Base-by-base conservation (phyloP, 176 grass and related monocot species). In the Otatea glauca region DNA sequence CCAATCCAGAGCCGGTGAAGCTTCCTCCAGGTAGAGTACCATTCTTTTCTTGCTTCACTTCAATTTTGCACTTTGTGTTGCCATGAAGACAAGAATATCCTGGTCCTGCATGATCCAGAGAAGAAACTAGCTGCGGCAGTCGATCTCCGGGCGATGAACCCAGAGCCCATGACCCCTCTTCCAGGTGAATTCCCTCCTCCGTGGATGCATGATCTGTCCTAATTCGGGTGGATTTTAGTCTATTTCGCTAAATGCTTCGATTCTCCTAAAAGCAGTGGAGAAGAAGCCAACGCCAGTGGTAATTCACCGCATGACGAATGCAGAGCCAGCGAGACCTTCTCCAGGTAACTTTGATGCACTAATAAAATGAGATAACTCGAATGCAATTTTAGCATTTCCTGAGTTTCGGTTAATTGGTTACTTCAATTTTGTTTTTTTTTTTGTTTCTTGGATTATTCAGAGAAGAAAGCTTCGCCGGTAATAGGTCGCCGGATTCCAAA, bases 281-380 rank as follows among this genome's bases (percentile, higher is more conserved):
- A 93, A 91, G 79, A 94, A 84, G 66, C 12, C 74, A 6, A 77
- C 84, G 75, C 71, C 80, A 11, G 68, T 88, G 51, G 62, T 87
- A 16, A 71, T 94, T 80, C 88, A 88, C 72, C 72, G 77, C 37
- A 51, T 37, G 51, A 76, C 59, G 7, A 61, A 88, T 58, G 39
- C 80, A 21, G 88, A 93, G 49, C 61, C 82, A 16, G 78, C 75
- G 54, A 86, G 75, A 69, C 58, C 67, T 66, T 75, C 72, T 78
- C 85, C 68, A 76, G 87, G 93, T 92, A 79, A 72, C 35, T 55
- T 72, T 13, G 43, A 37, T 81, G 48, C 14, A 50, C 21, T 18
- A 27, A 43, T 23, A 23, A 42, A 16, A 7, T 21, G 0, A 18
- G 61, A 56, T 49, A 66, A 32, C 24, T 15, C 0, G 12, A 24